Evolutionary conservation across 2,329 filamentous ascomycete genomes (phyloP).

Genomic region (Fusarium irregulare): DNA sequence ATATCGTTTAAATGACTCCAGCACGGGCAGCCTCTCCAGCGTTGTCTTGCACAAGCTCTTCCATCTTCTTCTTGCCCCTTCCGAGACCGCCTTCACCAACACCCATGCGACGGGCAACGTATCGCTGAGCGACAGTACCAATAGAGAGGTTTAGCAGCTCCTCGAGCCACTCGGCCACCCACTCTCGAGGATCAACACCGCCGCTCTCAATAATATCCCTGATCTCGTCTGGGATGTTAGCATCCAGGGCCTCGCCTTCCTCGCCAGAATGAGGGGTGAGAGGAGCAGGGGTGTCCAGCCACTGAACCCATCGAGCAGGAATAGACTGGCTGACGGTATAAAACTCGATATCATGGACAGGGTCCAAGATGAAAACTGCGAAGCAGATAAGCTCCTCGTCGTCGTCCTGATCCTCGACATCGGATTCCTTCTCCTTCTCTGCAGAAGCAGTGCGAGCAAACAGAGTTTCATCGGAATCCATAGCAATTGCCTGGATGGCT

Average conservation of each 20-base stretch:
- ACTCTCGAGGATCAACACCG: conserved; percentile 91
- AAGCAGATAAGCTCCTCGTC: conserved; percentile 76
- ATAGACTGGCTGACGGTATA: conserved; percentile 83
- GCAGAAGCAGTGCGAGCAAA: conserved; percentile 70
- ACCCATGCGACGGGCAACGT: conserved; percentile 95
- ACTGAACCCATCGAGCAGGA: conserved; percentile 86
- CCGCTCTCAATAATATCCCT: conserved; percentile 81
- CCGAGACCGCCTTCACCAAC: conserved; percentile 82
- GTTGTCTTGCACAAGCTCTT: conserved; percentile 66
- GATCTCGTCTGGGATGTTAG: conserved; percentile 80
- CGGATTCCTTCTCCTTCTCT: conserved; percentile 66
- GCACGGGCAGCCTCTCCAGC: conserved; percentile 70
- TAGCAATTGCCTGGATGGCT: conserved; percentile 86
- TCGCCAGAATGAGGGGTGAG: conserved; percentile 65
- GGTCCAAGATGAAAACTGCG: conserved; percentile 84
- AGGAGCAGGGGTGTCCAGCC: conserved; percentile 82
- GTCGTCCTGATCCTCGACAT: conserved; percentile 62
- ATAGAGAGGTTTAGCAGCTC: conserved; percentile 82
- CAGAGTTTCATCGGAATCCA: conserved; percentile 71
- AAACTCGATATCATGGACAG: conserved; percentile 91
- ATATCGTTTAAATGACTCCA: conserved; percentile 59
- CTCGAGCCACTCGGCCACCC: conserved; percentile 98
- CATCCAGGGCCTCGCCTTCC: conserved; percentile 55
- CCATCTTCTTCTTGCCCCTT: conserved; percentile 69
- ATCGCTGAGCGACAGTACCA: conserved; percentile 91